Evolutionary conservation across 1,284 basidiomycete genomes (phyloP), one percentile per base, ranked within the genome.

Genomic region (Pisolithus thermaeus): DNA sequence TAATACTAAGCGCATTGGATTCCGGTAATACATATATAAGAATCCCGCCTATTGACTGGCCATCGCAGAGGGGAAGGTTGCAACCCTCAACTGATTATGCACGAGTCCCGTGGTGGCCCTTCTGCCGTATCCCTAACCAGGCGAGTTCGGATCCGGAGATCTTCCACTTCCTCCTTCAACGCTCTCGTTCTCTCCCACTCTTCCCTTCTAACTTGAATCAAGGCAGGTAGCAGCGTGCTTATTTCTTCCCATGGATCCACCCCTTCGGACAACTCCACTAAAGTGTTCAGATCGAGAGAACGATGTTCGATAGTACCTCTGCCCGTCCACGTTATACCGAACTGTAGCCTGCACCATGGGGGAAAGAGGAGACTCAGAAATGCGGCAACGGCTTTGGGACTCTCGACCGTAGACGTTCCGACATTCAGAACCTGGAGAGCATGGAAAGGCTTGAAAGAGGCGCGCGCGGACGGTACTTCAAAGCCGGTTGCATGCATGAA

Each of bases 351-450:
- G 58, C 73, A 74, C 4, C 63, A 59, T 16, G 68, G 56, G 12
- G 76, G 74, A 50, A 71, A 71, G 16, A 82, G 57, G 39, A 71
- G 69, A 53, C 74, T 76, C 47, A 83, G 71, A 60, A 76, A 80
- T 23, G 79, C 67, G n/a, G 78, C 72, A 28, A 75, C 71, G 3
- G 70, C 53, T 3, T 69, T 70, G 5, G 69, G 58, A 22, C 73
- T 69, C 3, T 58, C 32, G 46, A 80, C 72, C 51, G 64, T 63
- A 11, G 79, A 80, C 3, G 74, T 65, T 2, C 80, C 79, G 55
- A 80, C 60, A 32, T 67, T 68, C 12, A 82, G 63, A 8, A 57
- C 55, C 40, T 58, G 53, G n/a, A 81, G 71, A 32, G 50, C 52
- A 12, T 55, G 56, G 61, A 73, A 79, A 7, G 61, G 68, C 35